These are phyloP conservation scores for Penstemon davidsonii DNA, from an alignment of 257 asterid genomes.

Conservation along the genomic window DNA sequence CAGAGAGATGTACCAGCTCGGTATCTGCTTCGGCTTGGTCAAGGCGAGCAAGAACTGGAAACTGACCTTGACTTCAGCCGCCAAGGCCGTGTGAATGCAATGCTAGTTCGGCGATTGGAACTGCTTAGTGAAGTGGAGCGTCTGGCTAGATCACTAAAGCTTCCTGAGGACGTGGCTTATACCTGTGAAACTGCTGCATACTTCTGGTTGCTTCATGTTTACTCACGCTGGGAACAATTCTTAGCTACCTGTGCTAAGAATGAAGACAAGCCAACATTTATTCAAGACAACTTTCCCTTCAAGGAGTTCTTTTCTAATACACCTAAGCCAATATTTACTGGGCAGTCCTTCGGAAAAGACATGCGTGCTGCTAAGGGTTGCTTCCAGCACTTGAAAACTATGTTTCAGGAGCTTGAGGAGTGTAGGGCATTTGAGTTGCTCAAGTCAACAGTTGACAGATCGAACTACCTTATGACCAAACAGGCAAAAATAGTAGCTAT, in stretches of 20 bases:
- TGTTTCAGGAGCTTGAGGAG: constrained; percentile 99
- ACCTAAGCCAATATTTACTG: constrained; percentile 71
- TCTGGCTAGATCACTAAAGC: constrained; percentile 84
- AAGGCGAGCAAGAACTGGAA: constrained; percentile 98
- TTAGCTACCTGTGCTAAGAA: constrained; percentile 74
- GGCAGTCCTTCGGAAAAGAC: constrained; percentile 75
- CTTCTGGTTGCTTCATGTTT: constrained; percentile 97
- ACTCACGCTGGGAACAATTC: constrained; percentile 96
- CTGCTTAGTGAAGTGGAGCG: constrained; percentile 95
- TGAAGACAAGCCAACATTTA: constrained; percentile 62
- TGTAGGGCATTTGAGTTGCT: constrained; percentile 98
- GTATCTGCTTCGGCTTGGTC: constrained; percentile 97
- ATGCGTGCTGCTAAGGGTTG: constrained; percentile 96
- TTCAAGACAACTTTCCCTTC: constrained; percentile 86
- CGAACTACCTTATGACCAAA: constrained; percentile 93
- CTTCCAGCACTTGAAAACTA: constrained; percentile 85
- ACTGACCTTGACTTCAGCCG: constrained; percentile 99
- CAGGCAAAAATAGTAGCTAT: constrained; percentile 98
- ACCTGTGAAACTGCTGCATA: constrained; percentile 98
- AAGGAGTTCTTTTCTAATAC: constrained; percentile 85
- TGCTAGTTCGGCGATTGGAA: constrained; percentile 94
- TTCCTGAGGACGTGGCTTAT: constrained; percentile 96
- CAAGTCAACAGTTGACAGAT: constrained; percentile 90
- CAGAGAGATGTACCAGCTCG: constrained; percentile 99
- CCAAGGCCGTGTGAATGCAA: constrained; percentile 99